These are phyloP conservation scores for Plantago coronopus DNA, from an alignment of 305 asterid species.

Conservation along the genomic window DNA sequence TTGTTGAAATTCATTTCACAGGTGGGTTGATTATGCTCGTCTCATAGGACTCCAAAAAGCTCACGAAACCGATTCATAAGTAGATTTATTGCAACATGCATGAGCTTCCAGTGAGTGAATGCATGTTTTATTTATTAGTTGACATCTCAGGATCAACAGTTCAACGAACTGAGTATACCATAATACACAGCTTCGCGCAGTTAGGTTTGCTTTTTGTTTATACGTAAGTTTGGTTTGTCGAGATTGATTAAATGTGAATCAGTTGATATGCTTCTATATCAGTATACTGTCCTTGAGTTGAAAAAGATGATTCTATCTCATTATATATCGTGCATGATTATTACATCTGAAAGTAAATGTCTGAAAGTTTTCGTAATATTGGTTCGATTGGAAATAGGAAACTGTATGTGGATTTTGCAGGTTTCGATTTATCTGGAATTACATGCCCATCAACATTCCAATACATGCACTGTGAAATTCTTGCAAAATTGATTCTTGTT, in stretches of 20 bases:
- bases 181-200: constrained; percentile 8
- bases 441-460: constrained; percentile 36
- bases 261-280: neutral
- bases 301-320: constrained; percentile 1
- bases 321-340: neutral
- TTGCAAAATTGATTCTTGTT: constrained; percentile 21
- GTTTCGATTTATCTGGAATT: constrained; percentile 21
- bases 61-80: constrained; percentile 32
- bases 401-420: too few species aligned
- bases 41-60: constrained; percentile 75
- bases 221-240: constrained; percentile 12
- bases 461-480: constrained; percentile 25
- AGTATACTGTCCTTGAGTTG: neutral
- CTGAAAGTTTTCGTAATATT: too few species aligned
- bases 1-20: constrained; percentile 29
- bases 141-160: constrained; percentile 27
- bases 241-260: constrained; percentile 4
- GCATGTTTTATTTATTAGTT: constrained; percentile 25
- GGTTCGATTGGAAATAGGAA: too few species aligned
- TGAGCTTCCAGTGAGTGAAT: constrained; percentile 18
- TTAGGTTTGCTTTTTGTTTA: constrained; percentile 22
- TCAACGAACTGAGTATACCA: constrained; percentile 4
- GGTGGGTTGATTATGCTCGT: constrained; percentile 97
- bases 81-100: constrained; percentile 10
- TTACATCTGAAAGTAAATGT: neutral